Base-by-base conservation (phyloP, 176 grass and related monocot species). In the Lolium rigidum region DNA sequence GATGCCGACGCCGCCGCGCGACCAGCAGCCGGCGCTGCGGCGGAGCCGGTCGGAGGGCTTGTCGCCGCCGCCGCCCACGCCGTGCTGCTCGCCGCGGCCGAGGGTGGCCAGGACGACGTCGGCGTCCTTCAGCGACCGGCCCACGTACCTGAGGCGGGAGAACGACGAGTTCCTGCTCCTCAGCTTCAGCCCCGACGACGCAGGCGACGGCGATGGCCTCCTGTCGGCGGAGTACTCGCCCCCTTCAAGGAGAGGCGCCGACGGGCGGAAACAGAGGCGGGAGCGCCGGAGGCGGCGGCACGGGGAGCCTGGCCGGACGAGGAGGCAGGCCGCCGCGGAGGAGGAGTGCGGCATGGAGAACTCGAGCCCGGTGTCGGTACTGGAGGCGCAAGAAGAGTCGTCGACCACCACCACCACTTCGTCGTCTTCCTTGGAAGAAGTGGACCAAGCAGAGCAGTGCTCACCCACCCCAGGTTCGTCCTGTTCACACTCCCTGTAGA, bases 361-460 rank as follows among this genome's bases (percentile, higher is more conserved):
- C 74, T 86, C 91, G 2, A 98, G 95, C 82, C 95, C 95, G 58
- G 93, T 95, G 85, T 95, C 95, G n/a, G 95, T 98, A 69, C 77
- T 98, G 43, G 73, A 92, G 49, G 67, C 75, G 44, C 74, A 76
- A 1, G 88, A 89, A 6, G 80, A 82, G 39, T 46, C 20, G 12
- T 86, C 59, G 13, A 84, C 88, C 56, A 56, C 78, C 54, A 90
- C 84, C 9, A 28, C 48, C 0, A 4, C 72, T 9, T 75, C 70
- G 44, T 76, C 82, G 31, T 78, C 70, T 13, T 85, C 90, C 13
- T 0, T 71, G 62, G 86, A 91, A 65, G 90, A 90, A 12, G 18
- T 10, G 37, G 88, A 84, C 20, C 79, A 85, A 39, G 17, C 31
- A 0, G 76, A 86, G 89, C 78, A 70, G 37, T 79, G 74, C 78